Evolutionary conservation across 345 rosid genomes (phyloP).

Genomic region (Rhodamnia argentea): DNA sequence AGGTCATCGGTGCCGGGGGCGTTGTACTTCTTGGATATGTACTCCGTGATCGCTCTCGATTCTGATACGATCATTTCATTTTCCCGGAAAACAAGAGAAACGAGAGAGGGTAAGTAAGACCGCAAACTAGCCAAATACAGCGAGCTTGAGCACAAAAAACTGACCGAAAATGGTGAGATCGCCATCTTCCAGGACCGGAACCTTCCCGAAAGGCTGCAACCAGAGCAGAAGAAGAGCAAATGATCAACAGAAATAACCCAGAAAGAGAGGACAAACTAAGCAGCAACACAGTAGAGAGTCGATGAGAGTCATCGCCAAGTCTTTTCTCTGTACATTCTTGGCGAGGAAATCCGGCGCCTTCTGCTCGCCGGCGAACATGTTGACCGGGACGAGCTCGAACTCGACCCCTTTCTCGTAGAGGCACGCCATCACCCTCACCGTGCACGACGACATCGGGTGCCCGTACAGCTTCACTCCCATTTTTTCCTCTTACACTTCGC

Average conservation of each 20-base stretch:
- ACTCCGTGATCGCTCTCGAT: slow-evolving; percentile 68
- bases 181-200: slow-evolving; percentile 79
- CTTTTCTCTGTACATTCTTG: slow-evolving; percentile 33
- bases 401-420: slow-evolving; percentile 63
- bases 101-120: neutral
- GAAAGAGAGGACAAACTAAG: neutral
- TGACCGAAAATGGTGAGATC: slow-evolving; percentile 71
- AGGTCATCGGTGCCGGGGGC: slow-evolving; percentile 56
- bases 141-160: neutral
- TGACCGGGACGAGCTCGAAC: slow-evolving; percentile 56
- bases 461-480: slow-evolving; percentile 67
- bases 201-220: slow-evolving; percentile 72
- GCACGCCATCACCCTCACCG: slow-evolving; percentile 48
- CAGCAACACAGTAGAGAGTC: neutral
- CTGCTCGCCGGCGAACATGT: slow-evolving; percentile 59
- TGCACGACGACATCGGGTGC: slow-evolving; percentile 57
- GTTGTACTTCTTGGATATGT: slow-evolving; percentile 48
- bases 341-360: slow-evolving; percentile 50
- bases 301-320: neutral
- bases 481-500: neutral
- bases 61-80: slow-evolving; percentile 18
- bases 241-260: neutral
- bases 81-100: neutral
- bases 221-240: neutral
- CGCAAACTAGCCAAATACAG: too few species aligned